phyloP scores from a whole-genome alignment of 768 basidiomycete species.

The Austroboletus festivus region DNA sequence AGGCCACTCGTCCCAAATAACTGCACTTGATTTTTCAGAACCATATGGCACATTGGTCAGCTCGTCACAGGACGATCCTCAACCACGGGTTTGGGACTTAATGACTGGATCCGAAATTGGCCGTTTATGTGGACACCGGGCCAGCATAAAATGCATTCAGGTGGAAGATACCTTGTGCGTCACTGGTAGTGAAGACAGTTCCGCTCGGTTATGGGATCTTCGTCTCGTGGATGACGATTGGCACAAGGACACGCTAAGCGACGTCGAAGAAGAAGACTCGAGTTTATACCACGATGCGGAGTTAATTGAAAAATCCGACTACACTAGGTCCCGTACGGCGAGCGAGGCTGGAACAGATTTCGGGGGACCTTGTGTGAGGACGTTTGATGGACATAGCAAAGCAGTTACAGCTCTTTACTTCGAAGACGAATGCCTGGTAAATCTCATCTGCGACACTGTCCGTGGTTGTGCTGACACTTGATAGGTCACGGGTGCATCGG shows the following conservation, averaged over 20 bases:
- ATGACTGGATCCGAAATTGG: constrained; percentile 86
- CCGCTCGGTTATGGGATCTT: constrained; percentile 88
- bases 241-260: constrained; percentile 52
- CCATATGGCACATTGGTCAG: constrained; percentile 94
- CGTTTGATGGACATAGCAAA: constrained; percentile 89
- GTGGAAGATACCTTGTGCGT: constrained; percentile 90
- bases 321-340: constrained; percentile 38
- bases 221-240: constrained; percentile 74
- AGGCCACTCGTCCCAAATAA: constrained; percentile 77
- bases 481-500: constrained; percentile 94
- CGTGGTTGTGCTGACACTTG: constrained; percentile 15
- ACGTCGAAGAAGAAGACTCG: constrained; percentile 65
- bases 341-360: constrained; percentile 47
- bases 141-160: constrained; percentile 84
- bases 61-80: constrained; percentile 79
- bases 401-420: constrained; percentile 93
- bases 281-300: constrained; percentile 32
- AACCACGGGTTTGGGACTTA: constrained; percentile 93
- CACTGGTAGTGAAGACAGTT: constrained; percentile 87
- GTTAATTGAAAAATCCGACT: constrained; percentile 36
- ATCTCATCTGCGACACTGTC: constrained; percentile 21
- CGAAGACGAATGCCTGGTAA: constrained; percentile 88
- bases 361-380: constrained; percentile 52
- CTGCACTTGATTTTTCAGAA: constrained; percentile 91
- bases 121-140: constrained; percentile 75